Evolutionary conservation across 1,284 basidiomycete species (phyloP), one percentile per base, ranked within the genome.

Genomic region (Singerocomus inundabilis): DNA sequence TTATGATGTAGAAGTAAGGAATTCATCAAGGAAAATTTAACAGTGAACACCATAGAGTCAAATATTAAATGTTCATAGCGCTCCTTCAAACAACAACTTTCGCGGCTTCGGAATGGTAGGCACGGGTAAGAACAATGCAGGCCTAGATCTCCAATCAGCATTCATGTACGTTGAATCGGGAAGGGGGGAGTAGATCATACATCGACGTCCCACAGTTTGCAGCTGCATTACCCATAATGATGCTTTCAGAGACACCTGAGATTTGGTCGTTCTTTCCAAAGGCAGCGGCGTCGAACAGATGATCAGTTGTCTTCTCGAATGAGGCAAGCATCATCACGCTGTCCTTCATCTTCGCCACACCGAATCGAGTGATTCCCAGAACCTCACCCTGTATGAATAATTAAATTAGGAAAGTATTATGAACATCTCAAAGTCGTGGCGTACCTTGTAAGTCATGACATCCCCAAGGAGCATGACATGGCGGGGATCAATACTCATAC

Each of bases 271-370:
- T 93, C 73, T 99, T 98, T 16, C 94, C 93, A 68, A 88, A 97
- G 9, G 97, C 88, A 5, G 97, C 91, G 1, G 97, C 97, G 64
- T 99, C 95, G 71, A 99, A 99, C 55, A 99, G 73, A 70, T 99
- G 97, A 73, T 99, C 97, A 11, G 97, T 99, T 26, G 97, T 99
- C 76, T 99, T 99, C 72, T 99, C 97, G 70, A 99, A 99, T 29
- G 93, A 97, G 10, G 97, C 97, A 63, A 99, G 77, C 97, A 99
- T 99, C 60, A 99, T 81, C 1, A 98, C 95, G 61, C 93, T 98
- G 72, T 99, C 97, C 74, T 99, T 99, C 93, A 99, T 99, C 74
- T 99, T 99, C 24, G 96, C 93, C n/a, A 99, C 96, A 68, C 97
- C 97, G 72, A 99, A 99, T 21, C 97, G 89, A 9, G 97, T 99